These are phyloP conservation scores for Artemisia tridentata DNA, from an alignment of 129 eudicot genomes.

Conservation along the genomic window DNA sequence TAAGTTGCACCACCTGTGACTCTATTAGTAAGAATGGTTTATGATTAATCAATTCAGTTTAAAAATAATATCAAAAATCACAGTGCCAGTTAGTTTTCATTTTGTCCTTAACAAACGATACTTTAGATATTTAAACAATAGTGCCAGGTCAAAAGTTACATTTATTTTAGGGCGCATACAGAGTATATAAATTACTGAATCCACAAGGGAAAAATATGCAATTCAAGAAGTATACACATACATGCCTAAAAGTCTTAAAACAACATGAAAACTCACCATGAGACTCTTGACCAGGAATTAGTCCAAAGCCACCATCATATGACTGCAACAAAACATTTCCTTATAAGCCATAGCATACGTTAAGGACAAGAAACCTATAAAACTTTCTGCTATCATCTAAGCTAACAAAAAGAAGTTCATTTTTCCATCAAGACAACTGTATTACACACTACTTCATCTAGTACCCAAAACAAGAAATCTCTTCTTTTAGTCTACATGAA, in stretches of 20 bases:
- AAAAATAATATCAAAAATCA: neutral
- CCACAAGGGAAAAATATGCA: neutral
- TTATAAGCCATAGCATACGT: slow-evolving; percentile 20
- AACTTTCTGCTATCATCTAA: neutral
- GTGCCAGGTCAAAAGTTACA: neutral
- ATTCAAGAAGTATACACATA: neutral
- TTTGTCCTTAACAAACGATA: neutral
- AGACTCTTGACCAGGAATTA: slow-evolving; percentile 89
- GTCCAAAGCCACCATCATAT: slow-evolving; percentile 98
- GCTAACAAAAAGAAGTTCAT: slow-evolving; percentile 12
- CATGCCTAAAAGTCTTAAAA: slow-evolving; percentile 5
- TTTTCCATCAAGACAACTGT: slow-evolving; percentile 4
- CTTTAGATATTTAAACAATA: neutral
- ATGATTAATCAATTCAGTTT: slow-evolving; percentile 37
- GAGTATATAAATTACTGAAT: neutral
- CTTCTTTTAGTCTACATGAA: neutral
- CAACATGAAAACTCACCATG: slow-evolving; percentile 67
- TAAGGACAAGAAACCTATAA: slow-evolving; percentile 8
- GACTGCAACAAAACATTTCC: slow-evolving; percentile 60
- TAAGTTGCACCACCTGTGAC: slow-evolving; percentile 99
- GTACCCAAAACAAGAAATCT: neutral
- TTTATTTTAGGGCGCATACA: neutral
- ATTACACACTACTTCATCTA: neutral
- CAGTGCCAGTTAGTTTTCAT: neutral
- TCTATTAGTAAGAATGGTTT: slow-evolving; percentile 52